phyloP scores from a whole-genome alignment of 352 stramenopile species.

The Phytophthora macrochlamydospora region DNA sequence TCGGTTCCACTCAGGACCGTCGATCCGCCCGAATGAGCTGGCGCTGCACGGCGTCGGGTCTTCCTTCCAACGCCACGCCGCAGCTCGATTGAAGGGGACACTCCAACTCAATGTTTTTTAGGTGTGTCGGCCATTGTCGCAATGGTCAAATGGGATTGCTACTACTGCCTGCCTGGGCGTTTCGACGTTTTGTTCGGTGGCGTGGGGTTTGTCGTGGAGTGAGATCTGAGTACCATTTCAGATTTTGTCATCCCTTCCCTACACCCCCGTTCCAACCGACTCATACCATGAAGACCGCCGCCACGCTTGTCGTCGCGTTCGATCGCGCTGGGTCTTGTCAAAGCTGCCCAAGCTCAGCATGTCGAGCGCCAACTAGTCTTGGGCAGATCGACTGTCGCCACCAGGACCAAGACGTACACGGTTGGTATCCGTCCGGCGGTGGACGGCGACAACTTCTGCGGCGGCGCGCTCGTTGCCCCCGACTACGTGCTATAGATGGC shows the following conservation, averaged over 20 bases:
- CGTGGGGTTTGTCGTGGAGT: neutral
- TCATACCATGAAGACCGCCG: constrained; percentile 15
- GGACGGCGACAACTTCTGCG: constrained; percentile 18
- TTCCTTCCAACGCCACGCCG: no score
- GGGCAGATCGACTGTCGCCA: constrained; percentile 34
- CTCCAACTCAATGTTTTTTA: no score
- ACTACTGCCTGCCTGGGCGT: no score
- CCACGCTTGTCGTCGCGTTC: constrained; percentile 12
- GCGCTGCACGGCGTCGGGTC: neutral
- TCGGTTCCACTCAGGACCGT: constrained; percentile 31
- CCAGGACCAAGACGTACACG: constrained; percentile 39
- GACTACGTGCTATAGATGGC: constrained; percentile 14
- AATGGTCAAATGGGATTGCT: no score
- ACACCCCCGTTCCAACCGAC: constrained; percentile 3
- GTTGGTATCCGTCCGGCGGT: constrained; percentile 19
- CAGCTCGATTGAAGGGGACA: no score
- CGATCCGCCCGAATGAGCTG: neutral
- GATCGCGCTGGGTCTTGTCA: constrained; percentile 5
- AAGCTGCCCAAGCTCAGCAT: neutral
- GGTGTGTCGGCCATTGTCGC: no score
- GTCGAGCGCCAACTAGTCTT: constrained; percentile 32
- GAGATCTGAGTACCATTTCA: constrained; percentile 4
- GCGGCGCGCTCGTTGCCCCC: constrained; percentile 12
- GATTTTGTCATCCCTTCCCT: constrained; percentile 14
- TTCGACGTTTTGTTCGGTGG: neutral